phyloP scores from a whole-genome alignment of 169 alveolate genomes.

The Plasmodium vinckei region DNA sequence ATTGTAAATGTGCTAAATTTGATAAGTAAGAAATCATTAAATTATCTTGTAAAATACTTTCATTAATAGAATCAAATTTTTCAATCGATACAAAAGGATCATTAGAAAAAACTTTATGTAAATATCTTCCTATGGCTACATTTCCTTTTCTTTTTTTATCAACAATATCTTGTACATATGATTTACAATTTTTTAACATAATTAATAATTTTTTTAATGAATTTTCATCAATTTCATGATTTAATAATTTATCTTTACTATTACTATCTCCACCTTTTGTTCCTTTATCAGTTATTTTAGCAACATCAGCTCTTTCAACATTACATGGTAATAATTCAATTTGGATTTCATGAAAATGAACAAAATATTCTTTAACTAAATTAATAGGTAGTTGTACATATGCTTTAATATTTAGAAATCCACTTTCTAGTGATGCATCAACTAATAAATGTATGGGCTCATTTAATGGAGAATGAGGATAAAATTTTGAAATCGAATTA shows the following conservation, averaged over 20 bases:
- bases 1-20: constrained; percentile 87
- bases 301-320: constrained; percentile 72
- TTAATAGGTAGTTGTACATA: constrained; percentile 87
- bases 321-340: constrained; percentile 82
- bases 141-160: constrained; percentile 79
- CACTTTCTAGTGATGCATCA: constrained; percentile 91
- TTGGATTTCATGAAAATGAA: constrained; percentile 91
- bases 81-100: constrained; percentile 83
- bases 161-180: constrained; percentile 79
- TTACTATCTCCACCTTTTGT: constrained; percentile 11
- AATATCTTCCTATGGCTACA: constrained; percentile 88
- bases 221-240: constrained; percentile 71
- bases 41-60: constrained; percentile 89
- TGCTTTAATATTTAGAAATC: constrained; percentile 89
- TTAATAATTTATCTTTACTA: constrained; percentile 33
- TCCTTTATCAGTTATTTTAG: constrained; percentile 20
- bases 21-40: constrained; percentile 87
- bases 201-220: constrained; percentile 71
- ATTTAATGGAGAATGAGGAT: constrained; percentile 90
- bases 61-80: constrained; percentile 87
- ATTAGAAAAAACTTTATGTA: constrained; percentile 84
- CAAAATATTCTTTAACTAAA: constrained; percentile 88
- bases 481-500: constrained; percentile 90
- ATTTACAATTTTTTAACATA: constrained; percentile 74
- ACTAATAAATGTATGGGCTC: constrained; percentile 93